Conservation (phyloP, 495 filamentous ascomycete species). For the Penicillium macrosclerotiorum region DNA sequence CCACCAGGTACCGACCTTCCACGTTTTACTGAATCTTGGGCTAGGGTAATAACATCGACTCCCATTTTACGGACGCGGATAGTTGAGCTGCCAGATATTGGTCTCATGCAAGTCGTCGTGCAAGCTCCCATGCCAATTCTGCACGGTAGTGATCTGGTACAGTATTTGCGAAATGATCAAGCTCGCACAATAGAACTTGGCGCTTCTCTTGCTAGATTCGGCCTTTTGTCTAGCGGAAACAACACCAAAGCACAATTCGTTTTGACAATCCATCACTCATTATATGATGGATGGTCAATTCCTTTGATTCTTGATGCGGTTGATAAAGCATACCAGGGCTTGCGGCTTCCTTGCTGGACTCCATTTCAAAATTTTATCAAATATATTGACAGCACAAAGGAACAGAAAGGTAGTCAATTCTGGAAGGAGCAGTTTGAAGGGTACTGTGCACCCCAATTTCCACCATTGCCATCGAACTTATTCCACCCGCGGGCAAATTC, state of each 20-base stretch:
- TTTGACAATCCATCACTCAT: constrained; percentile 55
- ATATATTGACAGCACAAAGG: too few species aligned
- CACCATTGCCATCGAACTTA: too few species aligned
- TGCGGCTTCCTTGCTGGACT: too few species aligned
- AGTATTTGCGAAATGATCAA: not conserved
- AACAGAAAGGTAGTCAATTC: too few species aligned
- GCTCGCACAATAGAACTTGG: not conserved
- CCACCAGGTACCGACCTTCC: not conserved
- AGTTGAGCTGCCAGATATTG: not conserved
- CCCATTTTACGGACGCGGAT: constrained; percentile 39
- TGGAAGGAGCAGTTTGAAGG: too few species aligned
- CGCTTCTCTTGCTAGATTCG: not conserved
- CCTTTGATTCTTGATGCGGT: not conserved
- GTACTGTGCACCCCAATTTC: too few species aligned
- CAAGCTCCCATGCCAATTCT: not conserved
- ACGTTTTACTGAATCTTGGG: constrained; percentile 7
- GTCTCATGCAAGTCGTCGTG: not conserved
- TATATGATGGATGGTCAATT: constrained; percentile 60
- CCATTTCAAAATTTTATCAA: too few species aligned
- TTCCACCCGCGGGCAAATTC: too few species aligned
- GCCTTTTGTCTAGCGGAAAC: not conserved
- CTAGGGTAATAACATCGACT: constrained; percentile 33
- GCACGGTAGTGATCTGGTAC: not conserved
- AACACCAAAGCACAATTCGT: not conserved
- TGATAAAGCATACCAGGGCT: too few species aligned